A percentile compares a stretch with the other conserved stretches of the same genome.
phyloP scores from a whole-genome alignment of 331 rosid species.

The Arachis monticola region DNA sequence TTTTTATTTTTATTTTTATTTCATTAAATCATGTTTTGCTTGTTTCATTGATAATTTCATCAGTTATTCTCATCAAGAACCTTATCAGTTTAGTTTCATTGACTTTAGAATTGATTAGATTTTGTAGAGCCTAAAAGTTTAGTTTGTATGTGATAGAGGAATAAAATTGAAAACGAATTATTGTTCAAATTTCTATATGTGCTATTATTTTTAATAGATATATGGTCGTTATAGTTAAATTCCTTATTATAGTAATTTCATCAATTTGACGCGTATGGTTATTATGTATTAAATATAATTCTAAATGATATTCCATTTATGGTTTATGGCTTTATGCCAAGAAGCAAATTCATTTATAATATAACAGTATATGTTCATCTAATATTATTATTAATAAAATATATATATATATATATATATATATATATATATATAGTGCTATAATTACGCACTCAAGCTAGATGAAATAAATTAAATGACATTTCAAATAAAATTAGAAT shows the following conservation, averaged over 20 bases:
- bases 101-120: neutral
- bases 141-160: neutral
- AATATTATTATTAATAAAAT: constrained; percentile 16
- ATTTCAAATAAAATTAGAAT: too few relatives aligned
- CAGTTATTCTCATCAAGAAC: neutral
- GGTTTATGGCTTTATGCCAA: neutral
- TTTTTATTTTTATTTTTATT: neutral
- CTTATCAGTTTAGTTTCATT: neutral
- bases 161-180: neutral
- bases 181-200: neutral
- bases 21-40: neutral
- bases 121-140: neutral
- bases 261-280: neutral
- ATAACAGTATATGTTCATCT: neutral
- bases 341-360: neutral
- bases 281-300: neutral
- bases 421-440: neutral
- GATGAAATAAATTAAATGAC: too few relatives aligned
- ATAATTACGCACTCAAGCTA: constrained; percentile 1
- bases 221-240: too few relatives aligned
- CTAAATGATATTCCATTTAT: neutral
- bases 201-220: neutral
- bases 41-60: neutral
- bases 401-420: too few relatives aligned
- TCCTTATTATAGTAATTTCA: neutral